Base-by-base conservation (phyloP, 2,329 filamentous ascomycete species). In the Pseudogymnoascus sp. region DNA sequence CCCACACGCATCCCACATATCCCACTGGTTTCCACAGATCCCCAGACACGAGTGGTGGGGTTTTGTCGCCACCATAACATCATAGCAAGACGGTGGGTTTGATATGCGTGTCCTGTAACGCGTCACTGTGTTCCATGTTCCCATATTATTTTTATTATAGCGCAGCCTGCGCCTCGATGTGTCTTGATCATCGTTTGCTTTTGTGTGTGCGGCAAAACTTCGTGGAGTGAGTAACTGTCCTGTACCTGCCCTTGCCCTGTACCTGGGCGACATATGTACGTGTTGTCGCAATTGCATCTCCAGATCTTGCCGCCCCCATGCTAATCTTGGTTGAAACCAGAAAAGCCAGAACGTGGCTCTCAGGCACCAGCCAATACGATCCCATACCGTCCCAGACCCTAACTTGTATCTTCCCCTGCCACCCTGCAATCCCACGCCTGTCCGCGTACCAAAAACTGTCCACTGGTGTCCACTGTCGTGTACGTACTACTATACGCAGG, bases 291-390 rank as follows among this genome's bases (percentile, higher is more conserved):
- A 6, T 16, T 14, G 4, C 14, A 50, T 56, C 47, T 56, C 26
- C 26, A 56, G 47, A 33, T 56, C 26, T 56, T 7, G n/a, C 8
- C 13, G n/a, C 13, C 10, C 26, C 26, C 47, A 56, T 19, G 47
- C 26, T n/a, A 56, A 56, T 56, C 26, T 56, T 56, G 47, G 47
- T 56, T 56, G 47, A 56, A 56, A 56, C 47, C 26, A 56, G 26
- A 56, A 56, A 56, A 56, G 4, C 26, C 47, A 56, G 47, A 56
- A 56, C 47, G 47, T 56, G 47, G 47, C 26, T 56, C n/a, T 56
- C 47, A 56, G 47, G 47, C 19, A 56, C 47, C 47, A 31, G 26
- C 47, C 47, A 56, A 56, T 56, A 31, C 47, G 4, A 56, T 56
- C 26, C 10, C 47, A 33, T 56, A 33, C 47, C 26, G 10, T 56